Evolutionary conservation across 768 basidiomycete genomes (phyloP).

Genomic region (Rhodotorula sphaerocarpa): DNA sequence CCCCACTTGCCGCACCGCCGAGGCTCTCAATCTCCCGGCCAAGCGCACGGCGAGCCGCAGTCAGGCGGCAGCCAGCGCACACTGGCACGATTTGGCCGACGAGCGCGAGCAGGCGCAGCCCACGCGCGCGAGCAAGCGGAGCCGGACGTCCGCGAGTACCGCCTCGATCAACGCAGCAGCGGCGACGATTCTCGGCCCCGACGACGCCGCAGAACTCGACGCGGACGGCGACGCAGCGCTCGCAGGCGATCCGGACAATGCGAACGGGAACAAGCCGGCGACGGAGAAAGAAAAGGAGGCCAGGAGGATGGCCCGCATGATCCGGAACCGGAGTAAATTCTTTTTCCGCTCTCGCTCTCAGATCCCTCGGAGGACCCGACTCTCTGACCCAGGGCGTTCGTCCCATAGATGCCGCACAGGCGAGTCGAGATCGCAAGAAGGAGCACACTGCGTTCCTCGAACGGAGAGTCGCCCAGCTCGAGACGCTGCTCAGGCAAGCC

Average conservation of each 20-base stretch:
- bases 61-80: no score
- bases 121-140: neutral
- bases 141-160: neutral
- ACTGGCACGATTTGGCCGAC: no score
- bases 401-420: constrained; percentile 30
- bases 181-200: neutral
- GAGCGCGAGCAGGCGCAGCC: no score
- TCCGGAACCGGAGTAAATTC: constrained; percentile 32
- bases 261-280: neutral
- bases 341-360: neutral
- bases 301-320: constrained; percentile 26
- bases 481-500: constrained; percentile 4
- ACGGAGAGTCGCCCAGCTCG: constrained; percentile 20
- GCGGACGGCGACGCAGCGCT: neutral
- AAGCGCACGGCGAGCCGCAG: no score
- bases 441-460: constrained; percentile 26
- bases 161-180: neutral
- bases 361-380: no score
- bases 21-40: no score
- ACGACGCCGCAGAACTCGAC: neutral
- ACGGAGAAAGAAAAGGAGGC: constrained; percentile 28
- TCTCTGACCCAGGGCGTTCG: neutral
- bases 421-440: constrained; percentile 34
- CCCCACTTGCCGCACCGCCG: no score
- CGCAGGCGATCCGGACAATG: neutral